phyloP scores from a whole-genome alignment of 108 stramenopile genomes.

The Parmales sp. region DNA sequence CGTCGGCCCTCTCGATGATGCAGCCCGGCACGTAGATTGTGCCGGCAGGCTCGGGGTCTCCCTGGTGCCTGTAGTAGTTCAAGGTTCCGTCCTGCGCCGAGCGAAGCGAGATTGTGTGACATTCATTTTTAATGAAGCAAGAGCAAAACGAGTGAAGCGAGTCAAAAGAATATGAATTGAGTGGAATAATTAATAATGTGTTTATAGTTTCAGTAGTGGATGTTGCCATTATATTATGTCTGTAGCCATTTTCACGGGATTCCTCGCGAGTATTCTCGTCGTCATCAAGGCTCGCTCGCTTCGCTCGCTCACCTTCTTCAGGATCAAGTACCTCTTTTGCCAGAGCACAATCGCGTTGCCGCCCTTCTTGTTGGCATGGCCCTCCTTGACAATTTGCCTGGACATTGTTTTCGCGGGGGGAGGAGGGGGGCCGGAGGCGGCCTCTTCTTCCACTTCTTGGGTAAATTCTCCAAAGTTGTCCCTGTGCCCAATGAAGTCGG shows the following conservation, averaged over 20 bases:
- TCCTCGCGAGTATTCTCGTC: too few relatives aligned
- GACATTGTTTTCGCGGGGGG: slow-evolving; percentile 1
- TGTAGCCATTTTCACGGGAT: too few relatives aligned
- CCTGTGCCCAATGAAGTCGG: slow-evolving; percentile 36
- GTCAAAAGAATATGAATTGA: too few relatives aligned
- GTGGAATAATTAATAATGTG: too few relatives aligned
- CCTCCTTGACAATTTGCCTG: slow-evolving; percentile 2
- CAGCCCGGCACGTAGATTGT: slow-evolving; percentile 6
- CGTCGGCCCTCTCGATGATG: slow-evolving; percentile 8
- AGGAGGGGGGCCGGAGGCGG: neutral
- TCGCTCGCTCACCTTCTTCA: too few relatives aligned
- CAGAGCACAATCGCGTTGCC: slow-evolving; percentile 9
- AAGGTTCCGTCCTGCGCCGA: slow-evolving; percentile 12
- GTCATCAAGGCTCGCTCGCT: too few relatives aligned
- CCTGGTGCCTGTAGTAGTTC: slow-evolving; percentile 7
- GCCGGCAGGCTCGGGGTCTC: slow-evolving; percentile 6
- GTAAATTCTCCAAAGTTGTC: slow-evolving; percentile 11
- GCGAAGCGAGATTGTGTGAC: too few relatives aligned
- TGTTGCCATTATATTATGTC: too few relatives aligned
- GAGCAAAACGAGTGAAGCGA: too few relatives aligned
- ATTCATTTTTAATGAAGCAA: too few relatives aligned
- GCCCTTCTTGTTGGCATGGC: slow-evolving; percentile 6
- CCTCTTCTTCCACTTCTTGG: slow-evolving; percentile 10
- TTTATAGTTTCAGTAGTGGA: too few relatives aligned
- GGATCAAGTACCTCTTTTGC: slow-evolving; percentile 2